These are phyloP conservation scores for Scheffersomyces titani DNA, from an alignment of 1,139 yeast species.

Conservation along the genomic window DNA sequence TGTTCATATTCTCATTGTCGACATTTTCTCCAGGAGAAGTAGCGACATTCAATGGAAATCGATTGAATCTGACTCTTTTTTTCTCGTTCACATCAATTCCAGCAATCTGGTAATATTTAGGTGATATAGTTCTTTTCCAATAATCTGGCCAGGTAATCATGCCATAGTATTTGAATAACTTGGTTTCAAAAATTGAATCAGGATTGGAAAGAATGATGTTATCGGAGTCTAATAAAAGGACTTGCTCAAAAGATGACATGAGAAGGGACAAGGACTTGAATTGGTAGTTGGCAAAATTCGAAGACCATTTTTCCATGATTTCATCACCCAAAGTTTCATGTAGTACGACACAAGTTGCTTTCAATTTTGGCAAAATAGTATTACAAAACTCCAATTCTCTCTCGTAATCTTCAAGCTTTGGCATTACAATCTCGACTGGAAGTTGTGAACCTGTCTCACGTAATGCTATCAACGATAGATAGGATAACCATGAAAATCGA, in stretches of 20 bases:
- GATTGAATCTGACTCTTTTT: constrained; percentile 23
- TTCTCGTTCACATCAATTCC: constrained; percentile 41
- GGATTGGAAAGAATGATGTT: constrained; percentile 40
- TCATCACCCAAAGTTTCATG: constrained; percentile 38
- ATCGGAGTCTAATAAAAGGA: constrained; percentile 45
- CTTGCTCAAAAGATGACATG: constrained; percentile 43
- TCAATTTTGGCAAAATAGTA: constrained; percentile 12
- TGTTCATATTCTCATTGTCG: constrained; percentile 1
- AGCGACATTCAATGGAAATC: constrained; percentile 12
- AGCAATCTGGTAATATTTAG: constrained; percentile 66
- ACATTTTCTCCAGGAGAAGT: neutral
- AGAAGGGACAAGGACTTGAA: constrained; percentile 43
- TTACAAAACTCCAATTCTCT: constrained; percentile 16
- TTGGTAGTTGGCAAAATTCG: constrained; percentile 34
- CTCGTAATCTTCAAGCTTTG: constrained; percentile 30
- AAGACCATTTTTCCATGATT: constrained; percentile 33
- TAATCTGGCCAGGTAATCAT: constrained; percentile 82
- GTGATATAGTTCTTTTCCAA: constrained; percentile 76
- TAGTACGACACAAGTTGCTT: constrained; percentile 20
- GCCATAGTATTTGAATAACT: constrained; percentile 57
- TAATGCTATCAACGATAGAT: constrained; percentile 33
- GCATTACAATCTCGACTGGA: constrained; percentile 42
- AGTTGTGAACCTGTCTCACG: constrained; percentile 36
- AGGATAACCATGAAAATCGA: constrained; percentile 40
- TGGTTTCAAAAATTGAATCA: constrained; percentile 48